Base-by-base conservation (phyloP, 2,329 filamentous ascomycete genomes). In the Plectosphaerella cucumerina region DNA sequence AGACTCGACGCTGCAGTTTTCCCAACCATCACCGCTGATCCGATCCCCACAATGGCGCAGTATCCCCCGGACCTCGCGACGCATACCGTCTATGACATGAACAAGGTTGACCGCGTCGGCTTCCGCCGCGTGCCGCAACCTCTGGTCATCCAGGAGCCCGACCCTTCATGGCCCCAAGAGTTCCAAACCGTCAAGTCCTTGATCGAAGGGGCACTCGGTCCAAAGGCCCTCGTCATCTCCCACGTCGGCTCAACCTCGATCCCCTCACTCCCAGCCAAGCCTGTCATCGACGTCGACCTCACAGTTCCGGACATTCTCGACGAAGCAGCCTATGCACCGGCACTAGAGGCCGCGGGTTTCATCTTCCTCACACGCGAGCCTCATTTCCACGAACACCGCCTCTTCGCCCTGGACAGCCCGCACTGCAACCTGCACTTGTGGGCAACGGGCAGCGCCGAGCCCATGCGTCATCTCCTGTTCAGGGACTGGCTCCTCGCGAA, bases 181-280 rank as follows among this genome's bases (percentile, higher is more conserved):
- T 44, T 44, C 12, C 11, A 23, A 15, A 14, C 6, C 12, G 8
- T 44, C 42, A 23, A 44, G n/a, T 22, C 21, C 3, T 21, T 23
- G 11, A 44, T 44, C 21, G n/a, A 23, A 23, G 20, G 26, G 14
- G 42, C 42, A 4, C 42, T 44, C 20, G 42, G 42, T 10, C 12
- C 20, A 5, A 44, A 12, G 4, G 42, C 42, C 20, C 42, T 44
- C 42, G 21, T 44, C 21, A 31, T 44, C 42, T 44, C 42, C 17
- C 77, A 81, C 57, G 65, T 73, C 31, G 78, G 78, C 22, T 79
- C 75, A 12, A 81, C 78, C 23, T 74, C 73, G 47, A 65, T 81
- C 6, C 73, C 74, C 0, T 64, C 62, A 8, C 68, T 81, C 4
- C 66, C 73, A 0, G 77, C 78, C 44, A 81, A 81, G 62, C 65